phyloP scores from a whole-genome alignment of 176 grass and related monocot genomes.

The Otatea glauca region DNA sequence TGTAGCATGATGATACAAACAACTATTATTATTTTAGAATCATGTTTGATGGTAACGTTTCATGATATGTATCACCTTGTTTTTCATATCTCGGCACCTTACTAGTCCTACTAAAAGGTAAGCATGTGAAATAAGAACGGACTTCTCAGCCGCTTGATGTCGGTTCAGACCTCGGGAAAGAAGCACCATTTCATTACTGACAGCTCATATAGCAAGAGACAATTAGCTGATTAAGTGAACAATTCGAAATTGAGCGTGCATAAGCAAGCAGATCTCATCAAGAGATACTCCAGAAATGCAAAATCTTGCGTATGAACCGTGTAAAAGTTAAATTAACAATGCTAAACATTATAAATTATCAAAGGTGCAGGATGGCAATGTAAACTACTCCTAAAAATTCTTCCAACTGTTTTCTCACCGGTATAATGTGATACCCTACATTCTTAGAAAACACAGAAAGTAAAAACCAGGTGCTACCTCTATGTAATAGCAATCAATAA shows the following conservation, averaged over 20 bases:
- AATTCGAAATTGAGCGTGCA: not conserved
- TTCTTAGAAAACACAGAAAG: not conserved
- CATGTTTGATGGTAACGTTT: too few species aligned
- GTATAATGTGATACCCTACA: not conserved
- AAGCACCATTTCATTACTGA: too few species aligned
- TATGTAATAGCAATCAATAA: not conserved
- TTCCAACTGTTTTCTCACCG: not conserved
- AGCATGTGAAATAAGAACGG: not conserved
- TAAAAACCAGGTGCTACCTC: not conserved
- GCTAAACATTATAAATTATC: not conserved
- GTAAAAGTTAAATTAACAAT: not conserved
- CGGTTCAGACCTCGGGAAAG: not conserved
- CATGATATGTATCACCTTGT: too few species aligned
- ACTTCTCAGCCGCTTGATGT: not conserved
- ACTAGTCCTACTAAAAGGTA: not conserved
- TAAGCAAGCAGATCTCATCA: not conserved
- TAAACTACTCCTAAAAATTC: not conserved
- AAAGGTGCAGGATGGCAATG: not conserved
- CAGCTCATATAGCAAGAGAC: not conserved
- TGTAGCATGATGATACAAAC: too few species aligned
- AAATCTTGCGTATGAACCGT: not conserved
- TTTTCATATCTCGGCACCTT: too few species aligned
- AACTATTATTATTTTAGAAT: too few species aligned
- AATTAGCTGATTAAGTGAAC: not conserved
- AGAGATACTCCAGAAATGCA: not conserved